Conservation (phyloP, 2,329 filamentous ascomycete genomes). For the Stagonosporopsis rhizophila region DNA sequence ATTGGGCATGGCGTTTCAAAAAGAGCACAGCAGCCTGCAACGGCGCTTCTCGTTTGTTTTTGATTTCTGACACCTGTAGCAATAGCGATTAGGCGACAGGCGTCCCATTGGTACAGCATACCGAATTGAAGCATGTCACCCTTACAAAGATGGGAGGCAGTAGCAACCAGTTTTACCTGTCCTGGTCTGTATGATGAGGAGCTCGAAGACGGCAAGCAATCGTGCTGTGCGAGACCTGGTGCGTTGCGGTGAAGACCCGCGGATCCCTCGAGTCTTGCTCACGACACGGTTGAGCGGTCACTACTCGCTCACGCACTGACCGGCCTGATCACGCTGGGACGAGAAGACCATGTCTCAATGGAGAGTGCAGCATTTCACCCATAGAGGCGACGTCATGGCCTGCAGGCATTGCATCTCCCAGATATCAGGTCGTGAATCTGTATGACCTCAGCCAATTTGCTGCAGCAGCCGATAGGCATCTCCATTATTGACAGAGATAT, state of each 20-base stretch:
- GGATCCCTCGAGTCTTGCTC: background rate
- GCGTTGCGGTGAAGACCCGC: background rate
- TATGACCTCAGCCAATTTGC: slow-evolving; percentile 2
- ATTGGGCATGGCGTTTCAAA: slow-evolving; percentile 38
- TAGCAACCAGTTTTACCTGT: background rate
- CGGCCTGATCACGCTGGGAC: too few relatives aligned
- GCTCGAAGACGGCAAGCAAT: too few relatives aligned
- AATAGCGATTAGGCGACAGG: slow-evolving; percentile 1
- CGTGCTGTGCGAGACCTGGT: background rate
- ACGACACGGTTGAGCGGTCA: background rate
- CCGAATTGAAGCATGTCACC: background rate
- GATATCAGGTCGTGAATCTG: background rate
- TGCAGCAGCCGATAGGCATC: background rate
- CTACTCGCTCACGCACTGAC: background rate
- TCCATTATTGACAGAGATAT: slow-evolving; percentile 9
- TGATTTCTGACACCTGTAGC: background rate
- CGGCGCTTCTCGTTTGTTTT: slow-evolving; percentile 18
- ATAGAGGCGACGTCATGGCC: background rate
- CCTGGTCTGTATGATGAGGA: background rate
- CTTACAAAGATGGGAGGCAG: background rate
- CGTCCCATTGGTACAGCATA: background rate
- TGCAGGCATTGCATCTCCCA: background rate
- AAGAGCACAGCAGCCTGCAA: slow-evolving; percentile 21
- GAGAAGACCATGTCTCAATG: too few relatives aligned
- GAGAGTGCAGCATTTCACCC: background rate